Percentiles rank a stretch among this genome's conserved stretches.
These are phyloP conservation scores for Crucihimalaya himalaica DNA, from an alignment of 345 rosid genomes.

Conservation along the genomic window DNA sequence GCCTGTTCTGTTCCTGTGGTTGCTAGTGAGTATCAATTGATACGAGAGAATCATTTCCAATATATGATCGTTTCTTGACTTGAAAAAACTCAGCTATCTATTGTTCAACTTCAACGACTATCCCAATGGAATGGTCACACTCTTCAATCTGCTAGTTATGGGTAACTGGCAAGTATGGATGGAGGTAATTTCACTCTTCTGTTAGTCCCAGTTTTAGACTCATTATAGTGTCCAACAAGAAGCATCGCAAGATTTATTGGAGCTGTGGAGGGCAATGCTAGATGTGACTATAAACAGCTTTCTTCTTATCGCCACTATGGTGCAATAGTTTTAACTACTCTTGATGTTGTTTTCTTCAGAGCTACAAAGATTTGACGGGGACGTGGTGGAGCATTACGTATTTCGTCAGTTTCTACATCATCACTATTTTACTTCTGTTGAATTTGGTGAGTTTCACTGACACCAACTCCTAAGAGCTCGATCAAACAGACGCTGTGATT, in stretches of 20 bases:
- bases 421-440: constrained; percentile 76
- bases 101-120: constrained; percentile 94
- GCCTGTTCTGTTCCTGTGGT: constrained; percentile 9
- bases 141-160: constrained; percentile 90
- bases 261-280: background rate
- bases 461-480: background rate
- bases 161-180: constrained; percentile 95
- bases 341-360: constrained; percentile 50
- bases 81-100: constrained; percentile 55
- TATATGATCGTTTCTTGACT: constrained; percentile 48
- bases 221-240: constrained; percentile 17
- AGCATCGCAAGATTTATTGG: background rate
- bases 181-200: constrained; percentile 57
- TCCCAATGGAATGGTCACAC: constrained; percentile 98
- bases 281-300: constrained; percentile 15
- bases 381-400: constrained; percentile 74
- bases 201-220: background rate
- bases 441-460: constrained; percentile 71
- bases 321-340: constrained; percentile 18
- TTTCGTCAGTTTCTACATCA: constrained; percentile 89
- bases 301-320: constrained; percentile 4
- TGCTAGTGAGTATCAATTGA: background rate
- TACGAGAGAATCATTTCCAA: background rate
- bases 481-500: background rate
- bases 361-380: constrained; percentile 83